Evolutionary conservation across 352 stramenopile genomes (phyloP).

Genomic region (Ophiocytium majus): DNA sequence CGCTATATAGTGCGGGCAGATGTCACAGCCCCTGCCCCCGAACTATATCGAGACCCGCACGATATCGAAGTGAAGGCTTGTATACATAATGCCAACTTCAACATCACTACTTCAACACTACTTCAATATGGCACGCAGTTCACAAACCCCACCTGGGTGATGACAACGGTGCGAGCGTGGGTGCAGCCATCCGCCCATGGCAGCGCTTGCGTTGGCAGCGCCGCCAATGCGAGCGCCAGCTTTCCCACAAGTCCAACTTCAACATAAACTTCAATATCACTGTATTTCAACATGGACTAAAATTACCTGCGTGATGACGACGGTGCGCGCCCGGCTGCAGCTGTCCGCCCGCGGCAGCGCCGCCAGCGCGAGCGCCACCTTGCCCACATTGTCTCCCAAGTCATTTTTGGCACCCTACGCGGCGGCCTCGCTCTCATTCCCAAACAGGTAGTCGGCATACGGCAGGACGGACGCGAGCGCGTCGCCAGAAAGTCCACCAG

Average conservation of each 20-base stretch:
- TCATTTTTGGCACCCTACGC: conserved; percentile 83
- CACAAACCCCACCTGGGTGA: conserved; percentile 74
- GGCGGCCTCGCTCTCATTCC: conserved; percentile 95
- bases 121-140: too few relatives aligned
- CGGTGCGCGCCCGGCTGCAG: conserved; percentile 79
- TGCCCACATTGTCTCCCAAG: conserved; percentile 78
- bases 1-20: too few relatives aligned
- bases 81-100: too few relatives aligned
- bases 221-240: conserved; percentile 86
- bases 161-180: conserved; percentile 89
- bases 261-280: too few relatives aligned
- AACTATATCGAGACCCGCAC: too few relatives aligned
- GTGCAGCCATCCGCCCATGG: conserved; percentile 86
- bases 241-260: too few relatives aligned
- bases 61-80: too few relatives aligned
- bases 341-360: conserved; percentile 82
- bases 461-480: conserved; percentile 84
- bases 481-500: conserved; percentile 97
- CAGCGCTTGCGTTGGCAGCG: too few relatives aligned
- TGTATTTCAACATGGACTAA: too few relatives aligned
- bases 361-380: conserved; percentile 87
- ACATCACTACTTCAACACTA: too few relatives aligned
- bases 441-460: conserved; percentile 97
- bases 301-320: conserved; percentile 86
- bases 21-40: too few relatives aligned